Conservation (phyloP, 768 basidiomycete species). For the Rhodotorula paludigena region DNA sequence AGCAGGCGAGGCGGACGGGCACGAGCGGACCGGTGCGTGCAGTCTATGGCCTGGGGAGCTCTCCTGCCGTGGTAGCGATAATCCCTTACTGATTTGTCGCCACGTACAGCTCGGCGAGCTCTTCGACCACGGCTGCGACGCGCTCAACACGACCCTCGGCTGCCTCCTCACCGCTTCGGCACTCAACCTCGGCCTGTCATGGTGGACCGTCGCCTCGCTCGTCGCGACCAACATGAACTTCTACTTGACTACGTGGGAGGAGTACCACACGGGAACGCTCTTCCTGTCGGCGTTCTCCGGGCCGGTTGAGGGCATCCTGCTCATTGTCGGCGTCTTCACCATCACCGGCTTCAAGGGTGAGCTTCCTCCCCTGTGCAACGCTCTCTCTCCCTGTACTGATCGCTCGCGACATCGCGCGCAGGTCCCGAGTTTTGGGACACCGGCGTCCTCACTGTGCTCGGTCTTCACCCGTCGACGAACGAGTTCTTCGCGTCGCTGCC, state of each 20-base stretch:
- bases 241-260: slow-evolving; percentile 76
- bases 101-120: slow-evolving; percentile 68
- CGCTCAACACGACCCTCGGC: slow-evolving; percentile 91
- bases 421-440: slow-evolving; percentile 79
- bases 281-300: slow-evolving; percentile 92
- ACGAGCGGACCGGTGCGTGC: slow-evolving; percentile 80
- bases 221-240: slow-evolving; percentile 70
- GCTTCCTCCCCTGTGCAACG: too few species aligned
- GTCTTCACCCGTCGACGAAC: slow-evolving; percentile 53
- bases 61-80: too few species aligned
- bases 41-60: too few species aligned
- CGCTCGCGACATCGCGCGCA: slow-evolving; percentile 40
- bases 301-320: slow-evolving; percentile 90
- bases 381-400: too few species aligned
- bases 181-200: slow-evolving; percentile 83
- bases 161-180: slow-evolving; percentile 75
- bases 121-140: slow-evolving; percentile 85
- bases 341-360: slow-evolving; percentile 68
- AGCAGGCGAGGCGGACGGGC: slow-evolving; percentile 89
- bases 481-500: slow-evolving; percentile 46
- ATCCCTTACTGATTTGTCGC: not conserved
- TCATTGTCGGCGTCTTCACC: slow-evolving; percentile 70
- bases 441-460: slow-evolving; percentile 56
- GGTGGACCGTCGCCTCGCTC: slow-evolving; percentile 94
- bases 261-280: slow-evolving; percentile 85